These are phyloP conservation scores for Microstegium vimineum DNA, from an alignment of 176 grass and related monocot species.

Conservation along the genomic window DNA sequence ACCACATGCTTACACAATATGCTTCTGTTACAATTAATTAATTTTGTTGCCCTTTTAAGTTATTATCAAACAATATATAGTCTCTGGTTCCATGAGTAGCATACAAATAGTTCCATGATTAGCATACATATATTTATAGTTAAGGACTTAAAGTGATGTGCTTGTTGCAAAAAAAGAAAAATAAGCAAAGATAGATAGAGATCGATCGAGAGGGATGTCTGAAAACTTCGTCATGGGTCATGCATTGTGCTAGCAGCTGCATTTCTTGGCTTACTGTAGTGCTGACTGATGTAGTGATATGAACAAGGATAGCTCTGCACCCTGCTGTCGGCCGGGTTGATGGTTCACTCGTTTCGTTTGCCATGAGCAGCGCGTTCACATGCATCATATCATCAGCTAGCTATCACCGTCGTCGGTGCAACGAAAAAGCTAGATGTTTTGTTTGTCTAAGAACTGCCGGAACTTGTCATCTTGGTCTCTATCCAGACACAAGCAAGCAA, in stretches of 20 bases:
- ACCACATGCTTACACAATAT: not conserved
- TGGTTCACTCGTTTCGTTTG: conserved; percentile 36
- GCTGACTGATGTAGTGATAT: conserved; percentile 33
- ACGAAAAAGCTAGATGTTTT: conserved; percentile 15
- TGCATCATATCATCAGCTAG: conserved; percentile 27
- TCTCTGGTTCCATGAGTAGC: not conserved
- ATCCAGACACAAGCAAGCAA: not conserved
- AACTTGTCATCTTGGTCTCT: conserved; percentile 44
- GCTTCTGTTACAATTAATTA: not conserved
- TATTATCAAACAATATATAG: not conserved
- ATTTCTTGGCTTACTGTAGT: conserved; percentile 6
- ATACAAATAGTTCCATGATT: not conserved
- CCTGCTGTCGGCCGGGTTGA: conserved; percentile 22
- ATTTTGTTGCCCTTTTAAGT: not conserved
- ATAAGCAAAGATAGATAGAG: not conserved
- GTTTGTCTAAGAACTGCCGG: conserved; percentile 9
- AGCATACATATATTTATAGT: conserved; percentile 7
- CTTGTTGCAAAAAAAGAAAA: conserved; percentile 25
- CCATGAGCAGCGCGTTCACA: not conserved
- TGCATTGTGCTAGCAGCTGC: not conserved
- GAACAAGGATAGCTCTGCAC: conserved; percentile 51
- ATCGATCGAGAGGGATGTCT: conserved; percentile 28
- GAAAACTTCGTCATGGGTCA: conserved; percentile 21
- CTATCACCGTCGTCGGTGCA: conserved; percentile 46
- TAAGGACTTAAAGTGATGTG: conserved; percentile 15